Base-by-base conservation (phyloP, 2,329 filamentous ascomycete genomes). In the Fusarium temperatum region DNA sequence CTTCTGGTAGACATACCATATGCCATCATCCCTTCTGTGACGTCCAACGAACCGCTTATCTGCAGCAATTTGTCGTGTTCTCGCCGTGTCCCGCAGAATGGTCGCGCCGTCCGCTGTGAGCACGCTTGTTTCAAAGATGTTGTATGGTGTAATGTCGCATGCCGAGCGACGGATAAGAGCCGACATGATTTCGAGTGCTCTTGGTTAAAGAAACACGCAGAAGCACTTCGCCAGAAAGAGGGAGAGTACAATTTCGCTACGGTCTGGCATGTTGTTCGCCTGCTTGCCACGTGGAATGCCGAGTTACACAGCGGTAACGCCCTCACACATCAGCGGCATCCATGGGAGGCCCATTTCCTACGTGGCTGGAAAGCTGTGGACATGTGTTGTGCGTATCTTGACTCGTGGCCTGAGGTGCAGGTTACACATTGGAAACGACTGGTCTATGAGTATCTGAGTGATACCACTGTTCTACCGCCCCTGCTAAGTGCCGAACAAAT, bases 31-130 rank as follows among this genome's bases (percentile, higher is more conserved):
- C 78, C 78, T 20, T 72, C 72, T 17, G 74, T 73, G 63, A 72
- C 69, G n/a, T 68, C 63, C 24, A 65, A 30, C 18, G 63, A 75
- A 44, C 26, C 70, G 18, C 56, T 80, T 32, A 64, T 79, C 10
- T 80, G 78, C 69, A 80, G 78, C 73, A 80, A 78, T 51, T 59
- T 78, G 6, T 54, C 48, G 14, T 80, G 78, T 59, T 79, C 76
- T 7, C 68, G 61, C 36, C 73, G 66, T 50, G 73, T 79, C 32
- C 32, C 56, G 2, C 58, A 63, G 14, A 66, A 69, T 36, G 66
- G 44, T 28, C 56, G 65, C 36, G 66, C 60, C 14, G 45, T 73
- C 17, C 45, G 39, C 6, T 80, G 78, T 66, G 64, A 60, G 30
- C 63, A 60, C 3, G 73, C 63, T 8, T 80, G 78, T 59, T 56